Evolutionary conservation across 2,329 filamentous ascomycete genomes (phyloP).

Genomic region (Botrytis elliptica): DNA sequence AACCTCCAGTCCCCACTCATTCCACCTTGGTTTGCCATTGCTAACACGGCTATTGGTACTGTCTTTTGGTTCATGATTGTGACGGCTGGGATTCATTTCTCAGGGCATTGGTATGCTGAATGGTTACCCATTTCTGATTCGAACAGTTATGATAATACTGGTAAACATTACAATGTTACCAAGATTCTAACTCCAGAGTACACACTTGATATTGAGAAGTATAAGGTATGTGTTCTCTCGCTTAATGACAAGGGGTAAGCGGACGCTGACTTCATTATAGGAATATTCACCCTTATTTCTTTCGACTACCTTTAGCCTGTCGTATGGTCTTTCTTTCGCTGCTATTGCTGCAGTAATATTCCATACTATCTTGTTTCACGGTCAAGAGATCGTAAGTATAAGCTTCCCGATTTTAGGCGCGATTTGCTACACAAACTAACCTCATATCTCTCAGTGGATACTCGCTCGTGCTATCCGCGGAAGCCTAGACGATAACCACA

Average conservation of each 20-base stretch:
- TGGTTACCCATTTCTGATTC: constrained; percentile 62
- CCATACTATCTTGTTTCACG: constrained; percentile 66
- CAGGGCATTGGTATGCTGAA: constrained; percentile 62
- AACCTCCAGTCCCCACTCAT: constrained; percentile 54
- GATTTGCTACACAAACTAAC: neutral
- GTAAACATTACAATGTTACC: constrained; percentile 57
- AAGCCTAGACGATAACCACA: constrained; percentile 40
- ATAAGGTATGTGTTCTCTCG: constrained; percentile 64
- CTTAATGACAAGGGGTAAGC: constrained; percentile 50
- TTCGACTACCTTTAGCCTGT: constrained; percentile 68
- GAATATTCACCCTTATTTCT: constrained; percentile 71
- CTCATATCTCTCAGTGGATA: constrained; percentile 43
- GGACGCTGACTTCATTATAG: constrained; percentile 51
- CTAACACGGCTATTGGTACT: constrained; percentile 68
- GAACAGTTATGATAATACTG: constrained; percentile 64
- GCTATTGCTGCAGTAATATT: constrained; percentile 67
- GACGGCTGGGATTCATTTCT: constrained; percentile 63
- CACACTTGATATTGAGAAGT: constrained; percentile 59
- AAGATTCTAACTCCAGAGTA: constrained; percentile 68
- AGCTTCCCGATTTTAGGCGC: neutral
- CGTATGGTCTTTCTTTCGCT: constrained; percentile 71
- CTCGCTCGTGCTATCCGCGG: constrained; percentile 64
- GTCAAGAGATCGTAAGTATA: constrained; percentile 55
- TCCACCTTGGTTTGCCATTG: constrained; percentile 66
- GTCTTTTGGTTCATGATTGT: constrained; percentile 62